Base-by-base conservation (phyloP, 2,329 filamentous ascomycete species). In the Botrytis porri region DNA sequence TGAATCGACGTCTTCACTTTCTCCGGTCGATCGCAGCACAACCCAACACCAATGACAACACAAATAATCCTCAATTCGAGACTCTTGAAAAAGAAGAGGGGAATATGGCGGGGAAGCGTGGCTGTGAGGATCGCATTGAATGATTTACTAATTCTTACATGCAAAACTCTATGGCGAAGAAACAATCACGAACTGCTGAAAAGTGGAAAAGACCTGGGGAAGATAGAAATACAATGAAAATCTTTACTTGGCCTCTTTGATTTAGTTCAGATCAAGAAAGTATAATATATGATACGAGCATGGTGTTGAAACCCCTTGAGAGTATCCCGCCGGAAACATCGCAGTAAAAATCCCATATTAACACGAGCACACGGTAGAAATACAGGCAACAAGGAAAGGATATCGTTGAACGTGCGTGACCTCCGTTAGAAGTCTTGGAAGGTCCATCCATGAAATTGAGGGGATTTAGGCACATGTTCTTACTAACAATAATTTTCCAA, bases 361-460 rank as follows among this genome's bases (percentile, higher is more conserved):
- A 41, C 65, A 57, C 16, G 25, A 54, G 12, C 20, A 41, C 48
- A 69, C 25, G n/a, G 18, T 16, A 25, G 65, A 32, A n/a, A 67
- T 25, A 57, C 5, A 29, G 6, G 35, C 32, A 54, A 16, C 37
- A 41, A 51, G 35, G 48, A 22, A 25, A 54, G 32, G 43, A n/a
- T 22, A 54, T 45, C 8, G 39, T 29, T 45, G 39, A 64, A 25
- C 14, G 25, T 4, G 25, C 14, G 16, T 32, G 16, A 41, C 39
- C 4, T 41, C 37, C n/a, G 25, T 57, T 20, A 20, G 25, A 41
- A 20, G n/a, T n/a, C 48, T 67, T 41, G 14, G 48, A 39, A 32
- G 65, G 65, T 29, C 35, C 35, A 69, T 41, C 64, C 65, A 69
- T 69, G 48, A 41, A 69, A 22, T 69, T 41, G 65, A 57, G 35